phyloP scores from a whole-genome alignment of 1,284 basidiomycete species.

The Thecaphora thlaspeos region DNA sequence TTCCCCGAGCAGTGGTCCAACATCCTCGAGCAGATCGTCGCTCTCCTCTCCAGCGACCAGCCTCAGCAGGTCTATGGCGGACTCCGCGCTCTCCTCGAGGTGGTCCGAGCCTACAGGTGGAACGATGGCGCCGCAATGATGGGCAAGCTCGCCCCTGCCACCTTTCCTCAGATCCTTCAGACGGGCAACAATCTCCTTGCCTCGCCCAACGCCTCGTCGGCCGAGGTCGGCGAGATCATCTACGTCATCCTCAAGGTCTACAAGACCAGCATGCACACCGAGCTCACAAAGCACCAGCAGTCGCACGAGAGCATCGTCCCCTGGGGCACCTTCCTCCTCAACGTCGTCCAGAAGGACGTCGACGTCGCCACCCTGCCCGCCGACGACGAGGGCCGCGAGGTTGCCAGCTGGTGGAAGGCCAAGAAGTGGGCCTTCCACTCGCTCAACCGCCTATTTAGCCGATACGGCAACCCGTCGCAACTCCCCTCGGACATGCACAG shows the following conservation, averaged over 20 bases:
- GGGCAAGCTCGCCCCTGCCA: conserved; percentile 41
- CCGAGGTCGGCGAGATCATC: conserved; percentile 49
- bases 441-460: conserved; percentile 55
- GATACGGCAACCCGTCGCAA: conserved; percentile 55
- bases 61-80: conserved; percentile 47
- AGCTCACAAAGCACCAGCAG: conserved; percentile 51
- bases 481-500: conserved; percentile 45
- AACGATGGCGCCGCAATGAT: conserved; percentile 46
- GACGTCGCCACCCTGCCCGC: conserved; percentile 32
- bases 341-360: conserved; percentile 48
- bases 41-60: conserved; percentile 37
- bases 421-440: conserved; percentile 58
- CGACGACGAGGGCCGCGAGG: conserved; percentile 38
- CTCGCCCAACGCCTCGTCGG: conserved; percentile 34
- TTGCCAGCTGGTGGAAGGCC: conserved; percentile 53
- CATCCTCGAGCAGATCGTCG: conserved; percentile 45
- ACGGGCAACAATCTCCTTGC: conserved; percentile 41
- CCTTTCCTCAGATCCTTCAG: conserved; percentile 48
- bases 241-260: conserved; percentile 54
- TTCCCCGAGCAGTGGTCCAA: conserved; percentile 52
- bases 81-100: conserved; percentile 49
- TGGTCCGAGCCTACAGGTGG: conserved; percentile 51
- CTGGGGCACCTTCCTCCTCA: conserved; percentile 54
- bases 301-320: conserved; percentile 51
- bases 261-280: conserved; percentile 51